phyloP scores from a whole-genome alignment of 371 early-diverging fungal genomes.

The Rhizopus stolonifer region DNA sequence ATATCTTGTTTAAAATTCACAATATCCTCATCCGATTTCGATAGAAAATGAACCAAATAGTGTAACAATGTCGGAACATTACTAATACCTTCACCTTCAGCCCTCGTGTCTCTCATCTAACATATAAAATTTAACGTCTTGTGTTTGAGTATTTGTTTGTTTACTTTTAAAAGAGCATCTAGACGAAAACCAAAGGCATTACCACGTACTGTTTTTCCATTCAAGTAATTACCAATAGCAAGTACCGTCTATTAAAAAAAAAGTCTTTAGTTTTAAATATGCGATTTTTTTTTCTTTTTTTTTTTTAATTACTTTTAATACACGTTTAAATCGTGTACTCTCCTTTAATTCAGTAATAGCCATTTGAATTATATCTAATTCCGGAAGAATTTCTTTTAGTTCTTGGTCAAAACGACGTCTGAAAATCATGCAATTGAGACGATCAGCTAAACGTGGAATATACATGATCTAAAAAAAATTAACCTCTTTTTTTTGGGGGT shows the following conservation, averaged over 20 bases:
- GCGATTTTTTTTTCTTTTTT: too few relatives aligned
- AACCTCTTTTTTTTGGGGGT: too few relatives aligned
- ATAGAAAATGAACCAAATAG: slow-evolving; percentile 67
- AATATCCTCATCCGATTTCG: slow-evolving; percentile 59
- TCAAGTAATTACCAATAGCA: slow-evolving; percentile 81
- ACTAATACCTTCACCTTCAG: slow-evolving; percentile 55
- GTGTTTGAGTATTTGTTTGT: background rate
- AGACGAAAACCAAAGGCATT: slow-evolving; percentile 80
- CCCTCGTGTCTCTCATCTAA: slow-evolving; percentile 71
- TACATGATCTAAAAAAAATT: slow-evolving; percentile 67
- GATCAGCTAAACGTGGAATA: slow-evolving; percentile 68
- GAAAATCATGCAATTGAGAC: slow-evolving; percentile 76
- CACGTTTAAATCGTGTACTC: slow-evolving; percentile 45
- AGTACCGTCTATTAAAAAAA: slow-evolving; percentile 69
- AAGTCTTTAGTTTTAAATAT: too few relatives aligned
- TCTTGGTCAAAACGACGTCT: slow-evolving; percentile 70
- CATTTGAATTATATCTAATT: slow-evolving; percentile 31
- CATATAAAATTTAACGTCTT: background rate
- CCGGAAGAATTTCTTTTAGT: slow-evolving; percentile 64
- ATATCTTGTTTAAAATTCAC: slow-evolving; percentile 68
- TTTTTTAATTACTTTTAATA: slow-evolving; percentile 53
- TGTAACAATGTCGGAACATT: slow-evolving; percentile 73
- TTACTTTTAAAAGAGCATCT: slow-evolving; percentile 67
- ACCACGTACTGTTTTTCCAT: slow-evolving; percentile 77
- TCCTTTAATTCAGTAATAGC: slow-evolving; percentile 33